Base-by-base conservation (phyloP, 2,329 filamentous ascomycete genomes). In the Penicillium sp. region DNA sequence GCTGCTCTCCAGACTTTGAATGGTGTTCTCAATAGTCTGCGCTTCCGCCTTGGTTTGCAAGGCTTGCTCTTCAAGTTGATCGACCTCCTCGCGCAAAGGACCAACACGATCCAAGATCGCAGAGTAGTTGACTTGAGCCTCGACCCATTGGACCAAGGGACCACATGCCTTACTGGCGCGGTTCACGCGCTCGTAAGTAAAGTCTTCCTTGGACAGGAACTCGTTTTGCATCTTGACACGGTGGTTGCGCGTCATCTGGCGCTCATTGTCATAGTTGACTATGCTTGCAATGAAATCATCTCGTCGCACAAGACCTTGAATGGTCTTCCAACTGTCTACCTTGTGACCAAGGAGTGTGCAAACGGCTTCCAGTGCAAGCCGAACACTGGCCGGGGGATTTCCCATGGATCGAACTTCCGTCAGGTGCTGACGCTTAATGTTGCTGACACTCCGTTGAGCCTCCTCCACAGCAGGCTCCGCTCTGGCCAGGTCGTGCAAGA, bases 271-370 rank as follows among this genome's bases (percentile, higher is more conserved):
- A 71, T 97, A 99, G 74, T 92, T 92, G 75, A 98, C 90, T 69
- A 99, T 99, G 77, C 91, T 97, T 49, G 92, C 91, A 76, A 99
- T 98, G 77, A 99, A 99, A 72, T 98, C 93, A 69, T 98, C 95
- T 56, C 87, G 87, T 68, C 93, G 91, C 58, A 99, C 87, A 61
- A 98, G 90, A 52, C 85, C 88, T 74, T 96, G 90, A 59, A 98
- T 92, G 13, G 86, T 88, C 80, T 93, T 96, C 95, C 95, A 99
- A 71, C 90, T 91, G 57, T 88, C 85, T 59, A 92, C 88, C 75
- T 90, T 95, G 78, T 98, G 92, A 14, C 93, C 93, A 54, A 99
- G 86, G 48, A 99, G 80, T 0, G 93, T 95, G 79, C 95, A 98
- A 6, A 99, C 96, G n/a, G 95, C 91, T 72, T 98, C 93, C 57